Conservation (phyloP, 371 early-diverging fungal species). For the Saksenaea oblongispora region DNA sequence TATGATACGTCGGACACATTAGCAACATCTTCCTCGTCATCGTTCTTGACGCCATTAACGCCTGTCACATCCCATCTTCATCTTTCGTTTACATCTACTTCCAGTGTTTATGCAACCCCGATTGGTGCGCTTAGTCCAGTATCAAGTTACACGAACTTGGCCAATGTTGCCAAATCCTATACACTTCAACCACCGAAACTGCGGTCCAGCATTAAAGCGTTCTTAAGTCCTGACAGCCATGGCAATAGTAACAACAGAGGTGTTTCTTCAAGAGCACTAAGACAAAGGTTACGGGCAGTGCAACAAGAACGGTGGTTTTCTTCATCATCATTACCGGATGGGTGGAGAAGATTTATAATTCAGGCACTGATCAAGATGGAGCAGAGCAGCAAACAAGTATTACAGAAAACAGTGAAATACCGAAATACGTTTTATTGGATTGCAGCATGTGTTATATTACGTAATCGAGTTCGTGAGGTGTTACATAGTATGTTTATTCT, state of each 20-base stretch:
- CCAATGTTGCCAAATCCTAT: constrained; percentile 23
- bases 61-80: constrained; percentile 1
- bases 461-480: constrained; percentile 35
- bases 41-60: not conserved
- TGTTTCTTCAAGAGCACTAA: constrained; percentile 16
- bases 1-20: constrained; percentile 20
- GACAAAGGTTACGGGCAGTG: constrained; percentile 19
- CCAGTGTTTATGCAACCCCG: constrained; percentile 32
- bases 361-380: constrained; percentile 3
- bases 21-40: constrained; percentile 3
- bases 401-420: constrained; percentile 25
- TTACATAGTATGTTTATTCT: constrained; percentile 28
- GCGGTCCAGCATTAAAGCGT: constrained; percentile 17
- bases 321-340: not conserved
- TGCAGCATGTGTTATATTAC: constrained; percentile 27
- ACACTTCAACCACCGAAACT: constrained; percentile 24
- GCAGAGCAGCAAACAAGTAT: constrained; percentile 5
- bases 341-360: not conserved
- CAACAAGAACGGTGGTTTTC: constrained; percentile 7
- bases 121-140: constrained; percentile 24
- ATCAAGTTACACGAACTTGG: constrained; percentile 29
- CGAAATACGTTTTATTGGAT: constrained; percentile 38
- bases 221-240: constrained; percentile 3
- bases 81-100: constrained; percentile 10
- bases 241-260: not conserved